These are phyloP conservation scores for Rhynchosporium graminicola DNA, from an alignment of 2,329 filamentous ascomycete genomes.

Conservation along the genomic window DNA sequence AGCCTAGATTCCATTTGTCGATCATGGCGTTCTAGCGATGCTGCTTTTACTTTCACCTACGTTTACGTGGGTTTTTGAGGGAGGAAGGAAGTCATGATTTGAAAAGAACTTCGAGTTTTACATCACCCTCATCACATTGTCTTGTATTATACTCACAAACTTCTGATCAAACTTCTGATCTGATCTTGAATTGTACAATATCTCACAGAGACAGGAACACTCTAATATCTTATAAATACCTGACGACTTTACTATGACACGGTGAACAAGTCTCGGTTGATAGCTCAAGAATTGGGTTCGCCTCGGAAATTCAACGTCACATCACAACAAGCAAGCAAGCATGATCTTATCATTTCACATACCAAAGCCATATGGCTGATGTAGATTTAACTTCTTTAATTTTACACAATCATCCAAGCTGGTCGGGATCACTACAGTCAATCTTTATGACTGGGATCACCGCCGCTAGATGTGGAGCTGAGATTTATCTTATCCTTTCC, in stretches of 20 bases:
- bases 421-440: conserved; percentile 9
- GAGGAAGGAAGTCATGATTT: no score
- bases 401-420: conserved; percentile 20
- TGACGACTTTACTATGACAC: neutral
- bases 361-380: conserved; percentile 14
- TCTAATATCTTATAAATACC: no score
- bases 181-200: no score
- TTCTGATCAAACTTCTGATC: no score
- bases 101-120: no score
- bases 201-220: no score
- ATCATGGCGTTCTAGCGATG: no score
- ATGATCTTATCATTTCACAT: conserved; percentile 1
- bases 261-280: neutral
- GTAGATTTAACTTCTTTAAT: conserved; percentile 15
- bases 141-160: no score
- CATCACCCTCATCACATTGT: no score
- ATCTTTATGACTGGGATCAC: conserved; percentile 11
- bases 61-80: no score
- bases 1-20: no score
- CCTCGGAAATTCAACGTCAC: neutral
- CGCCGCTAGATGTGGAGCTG: conserved; percentile 30
- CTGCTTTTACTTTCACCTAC: no score
- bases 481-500: conserved; percentile 34
- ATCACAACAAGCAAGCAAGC: neutral
- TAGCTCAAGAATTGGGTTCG: neutral